Conservation (phyloP, 2,329 filamentous ascomycete genomes). For the Aurifilum marmelostoma region DNA sequence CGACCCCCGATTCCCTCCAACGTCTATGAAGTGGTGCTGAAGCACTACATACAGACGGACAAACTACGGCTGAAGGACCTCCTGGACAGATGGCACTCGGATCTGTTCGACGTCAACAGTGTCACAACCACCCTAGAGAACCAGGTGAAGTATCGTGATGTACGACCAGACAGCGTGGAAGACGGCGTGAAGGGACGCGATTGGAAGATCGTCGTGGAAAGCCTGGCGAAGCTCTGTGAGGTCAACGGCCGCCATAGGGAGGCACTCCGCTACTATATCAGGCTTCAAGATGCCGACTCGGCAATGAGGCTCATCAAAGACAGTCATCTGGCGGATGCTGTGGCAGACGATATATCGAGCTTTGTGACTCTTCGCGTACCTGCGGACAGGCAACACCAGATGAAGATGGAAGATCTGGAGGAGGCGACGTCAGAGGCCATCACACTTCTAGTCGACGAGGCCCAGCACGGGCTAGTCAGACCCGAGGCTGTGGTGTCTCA, state of each 20-base stretch:
- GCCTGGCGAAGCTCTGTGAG: conserved; percentile 82
- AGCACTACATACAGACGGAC: conserved; percentile 83
- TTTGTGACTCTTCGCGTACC: conserved; percentile 88
- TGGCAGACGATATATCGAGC: conserved; percentile 86
- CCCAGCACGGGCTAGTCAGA: conserved; percentile 82
- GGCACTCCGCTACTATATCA: conserved; percentile 86
- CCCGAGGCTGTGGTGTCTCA: conserved; percentile 79
- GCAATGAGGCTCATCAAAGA: conserved; percentile 86
- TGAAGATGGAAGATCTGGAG: conserved; percentile 72
- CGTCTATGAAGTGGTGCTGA: conserved; percentile 87
- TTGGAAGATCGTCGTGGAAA: conserved; percentile 88
- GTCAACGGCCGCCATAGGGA: conserved; percentile 80
- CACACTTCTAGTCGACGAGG: conserved; percentile 84
- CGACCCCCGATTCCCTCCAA: conserved; percentile 77
- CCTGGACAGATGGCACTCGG: conserved; percentile 80
- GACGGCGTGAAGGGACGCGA: conserved; percentile 74
- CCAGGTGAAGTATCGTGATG: conserved; percentile 75
- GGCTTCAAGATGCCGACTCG: conserved; percentile 86
- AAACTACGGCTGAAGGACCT: conserved; percentile 76
- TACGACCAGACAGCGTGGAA: conserved; percentile 76
- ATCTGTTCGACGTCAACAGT: conserved; percentile 78
- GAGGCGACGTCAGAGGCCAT: conserved; percentile 82
- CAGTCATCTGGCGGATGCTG: conserved; percentile 85
- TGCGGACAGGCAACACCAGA: conserved; percentile 66
- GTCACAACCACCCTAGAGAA: conserved; percentile 81